Base-by-base conservation (phyloP, 345 rosid genomes). In the Lepidium didymum region DNA sequence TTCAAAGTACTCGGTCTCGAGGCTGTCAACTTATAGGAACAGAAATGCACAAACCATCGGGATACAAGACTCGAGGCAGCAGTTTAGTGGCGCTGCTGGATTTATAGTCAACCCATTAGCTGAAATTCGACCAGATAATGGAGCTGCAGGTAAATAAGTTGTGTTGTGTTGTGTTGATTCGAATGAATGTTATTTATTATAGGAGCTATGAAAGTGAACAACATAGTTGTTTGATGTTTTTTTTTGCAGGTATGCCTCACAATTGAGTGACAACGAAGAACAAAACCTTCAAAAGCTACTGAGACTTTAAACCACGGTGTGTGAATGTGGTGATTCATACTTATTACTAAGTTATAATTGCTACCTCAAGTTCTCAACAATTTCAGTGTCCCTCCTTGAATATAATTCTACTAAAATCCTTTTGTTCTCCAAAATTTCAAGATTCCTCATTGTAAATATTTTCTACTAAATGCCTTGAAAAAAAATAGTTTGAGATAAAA, bases 21-120 rank as follows among this genome's bases (percentile, higher is more conserved):
- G 84, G 75, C 49, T 83, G 73, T 63, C 81, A 37, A 57, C 81
- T 70, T 67, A 68, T 57, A 66, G 77, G 62, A 78, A 67, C 41
- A 58, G 72, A 60, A 77, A 50, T 62, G 67, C 73, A 46, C 85
- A 83, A 75, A 75, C 54, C 38, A 37, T 55, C 4, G 66, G 53
- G 68, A 44, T 70, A 58, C 88, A 76, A 70, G 81, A 79, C 79
- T 79, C 47, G 42, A 78, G 96, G 75, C 69, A 75, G 53, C 82
- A 74, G 62, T 83, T 77, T 58, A 82, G 64, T 50, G 80, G 82
- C 46, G 70, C 76, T 64, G 75, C 82, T 43, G 91, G 85, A 31
- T 79, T 93, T 61, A 80, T 90, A 63, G 87, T 83, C 68, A 94
- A 91, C 71, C 99, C 99, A 33, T 73, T 94, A 83, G 99, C 97